Evolutionary conservation across 2,329 filamentous ascomycete genomes (phyloP).

Genomic region (Pseudogymnoascus verrucosus): DNA sequence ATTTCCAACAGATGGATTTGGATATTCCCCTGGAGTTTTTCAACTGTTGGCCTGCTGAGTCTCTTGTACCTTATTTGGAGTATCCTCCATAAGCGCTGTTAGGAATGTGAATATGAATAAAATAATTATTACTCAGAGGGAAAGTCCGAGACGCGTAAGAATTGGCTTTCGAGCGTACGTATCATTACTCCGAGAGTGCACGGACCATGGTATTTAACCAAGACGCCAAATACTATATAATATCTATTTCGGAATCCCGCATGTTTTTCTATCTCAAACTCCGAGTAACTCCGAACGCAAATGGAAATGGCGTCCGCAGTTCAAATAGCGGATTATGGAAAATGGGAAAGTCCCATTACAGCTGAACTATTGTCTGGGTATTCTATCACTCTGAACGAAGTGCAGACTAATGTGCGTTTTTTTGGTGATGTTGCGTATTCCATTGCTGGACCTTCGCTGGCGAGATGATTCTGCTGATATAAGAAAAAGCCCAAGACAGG

Average conservation of each 20-base stretch:
- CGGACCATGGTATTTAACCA: background rate
- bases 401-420: conserved; percentile 19
- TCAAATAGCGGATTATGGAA: conserved; percentile 28
- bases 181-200: background rate
- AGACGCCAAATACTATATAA: background rate
- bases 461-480: background rate
- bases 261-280: background rate
- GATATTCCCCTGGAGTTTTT: background rate
- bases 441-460: background rate
- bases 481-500: conserved; percentile 20
- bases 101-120: background rate
- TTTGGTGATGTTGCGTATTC: conserved; percentile 18
- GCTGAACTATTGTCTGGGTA: conserved; percentile 28
- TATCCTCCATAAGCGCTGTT: background rate
- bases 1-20: background rate
- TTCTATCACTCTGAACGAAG: conserved; percentile 27
- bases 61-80: background rate
- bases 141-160: background rate
- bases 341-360: conserved; percentile 33
- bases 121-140: background rate
- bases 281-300: background rate
- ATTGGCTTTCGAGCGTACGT: background rate
- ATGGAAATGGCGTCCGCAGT: conserved; percentile 10
- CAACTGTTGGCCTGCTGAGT: background rate
- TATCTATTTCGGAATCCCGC: background rate